Evolutionary conservation across 78 protist genomes (phyloP).

Genomic region (Acrasis kona): DNA sequence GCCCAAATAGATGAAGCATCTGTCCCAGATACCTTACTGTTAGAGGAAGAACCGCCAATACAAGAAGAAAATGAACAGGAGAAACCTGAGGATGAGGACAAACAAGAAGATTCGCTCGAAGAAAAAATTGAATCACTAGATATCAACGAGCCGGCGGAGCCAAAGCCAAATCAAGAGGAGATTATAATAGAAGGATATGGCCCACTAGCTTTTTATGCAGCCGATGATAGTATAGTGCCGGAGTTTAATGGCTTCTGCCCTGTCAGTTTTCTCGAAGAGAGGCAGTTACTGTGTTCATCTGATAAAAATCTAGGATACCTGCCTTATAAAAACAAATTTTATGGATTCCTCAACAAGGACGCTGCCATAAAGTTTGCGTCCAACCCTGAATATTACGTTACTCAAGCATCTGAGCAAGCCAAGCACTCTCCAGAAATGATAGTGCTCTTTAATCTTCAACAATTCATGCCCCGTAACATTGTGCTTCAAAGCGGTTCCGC

Average conservation of each 20-base stretch:
- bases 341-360: slow-evolving; percentile 2
- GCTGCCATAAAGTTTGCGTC: neutral
- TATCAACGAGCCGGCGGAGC: slow-evolving; percentile 7
- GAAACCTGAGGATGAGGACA: neutral
- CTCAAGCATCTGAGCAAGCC: neutral
- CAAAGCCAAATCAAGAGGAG: neutral
- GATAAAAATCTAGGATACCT: slow-evolving; percentile 2
- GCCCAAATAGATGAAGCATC: neutral
- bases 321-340: neutral
- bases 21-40: neutral
- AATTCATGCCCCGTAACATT: neutral
- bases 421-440: neutral
- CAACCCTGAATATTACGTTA: slow-evolving; percentile 2
- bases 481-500: neutral
- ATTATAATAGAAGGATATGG: neutral
- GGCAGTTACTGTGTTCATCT: neutral
- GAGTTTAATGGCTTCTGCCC: slow-evolving; percentile 29
- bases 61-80: neutral
- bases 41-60: neutral
- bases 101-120: neutral
- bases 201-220: neutral
- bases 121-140: neutral
- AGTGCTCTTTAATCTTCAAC: neutral
- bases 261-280: neutral
- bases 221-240: neutral